These are phyloP conservation scores for Sistotremastrum niveocremeum DNA, from an alignment of 768 basidiomycete genomes.

Conservation along the genomic window DNA sequence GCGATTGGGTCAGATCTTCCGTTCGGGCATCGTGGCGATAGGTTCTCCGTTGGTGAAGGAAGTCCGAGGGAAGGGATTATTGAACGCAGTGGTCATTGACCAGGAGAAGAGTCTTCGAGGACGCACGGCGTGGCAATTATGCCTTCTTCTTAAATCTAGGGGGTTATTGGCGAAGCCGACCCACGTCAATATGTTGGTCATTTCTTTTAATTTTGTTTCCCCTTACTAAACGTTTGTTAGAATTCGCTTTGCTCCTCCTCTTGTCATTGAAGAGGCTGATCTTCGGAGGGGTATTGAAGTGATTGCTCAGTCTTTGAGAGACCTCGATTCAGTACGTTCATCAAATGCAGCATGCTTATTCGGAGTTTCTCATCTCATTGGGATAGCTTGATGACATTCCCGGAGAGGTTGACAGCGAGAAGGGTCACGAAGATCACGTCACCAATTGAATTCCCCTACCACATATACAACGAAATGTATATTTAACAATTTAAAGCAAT, in stretches of 20 bases:
- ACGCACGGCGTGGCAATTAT: slow-evolving; percentile 90
- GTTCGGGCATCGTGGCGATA: slow-evolving; percentile 42
- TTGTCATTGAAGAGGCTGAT: slow-evolving; percentile 88
- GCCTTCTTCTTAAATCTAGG: slow-evolving; percentile 79
- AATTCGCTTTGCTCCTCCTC: slow-evolving; percentile 90
- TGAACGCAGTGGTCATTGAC: slow-evolving; percentile 92
- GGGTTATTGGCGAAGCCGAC: slow-evolving; percentile 95
- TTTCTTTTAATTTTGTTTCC: neutral
- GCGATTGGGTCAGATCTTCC: slow-evolving; percentile 70
- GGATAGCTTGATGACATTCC: slow-evolving; percentile 45
- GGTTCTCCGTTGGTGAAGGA: slow-evolving; percentile 58
- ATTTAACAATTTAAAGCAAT: no score
- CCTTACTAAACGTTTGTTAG: slow-evolving; percentile 24
- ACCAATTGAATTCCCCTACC: slow-evolving; percentile 11
- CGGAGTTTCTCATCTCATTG: neutral
- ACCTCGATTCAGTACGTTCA: slow-evolving; percentile 60
- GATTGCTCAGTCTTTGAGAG: slow-evolving; percentile 63
- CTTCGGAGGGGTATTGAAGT: slow-evolving; percentile 58
- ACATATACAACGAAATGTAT: neutral
- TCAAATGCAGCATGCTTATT: neutral
- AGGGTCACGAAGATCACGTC: slow-evolving; percentile 33
- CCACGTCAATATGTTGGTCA: slow-evolving; percentile 77
- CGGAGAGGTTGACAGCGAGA: slow-evolving; percentile 49
- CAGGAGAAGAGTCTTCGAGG: slow-evolving; percentile 65
- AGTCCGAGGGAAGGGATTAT: slow-evolving; percentile 76